Conservation (phyloP, 2,329 filamentous ascomycete genomes). For the Macrophomina tecta region DNA sequence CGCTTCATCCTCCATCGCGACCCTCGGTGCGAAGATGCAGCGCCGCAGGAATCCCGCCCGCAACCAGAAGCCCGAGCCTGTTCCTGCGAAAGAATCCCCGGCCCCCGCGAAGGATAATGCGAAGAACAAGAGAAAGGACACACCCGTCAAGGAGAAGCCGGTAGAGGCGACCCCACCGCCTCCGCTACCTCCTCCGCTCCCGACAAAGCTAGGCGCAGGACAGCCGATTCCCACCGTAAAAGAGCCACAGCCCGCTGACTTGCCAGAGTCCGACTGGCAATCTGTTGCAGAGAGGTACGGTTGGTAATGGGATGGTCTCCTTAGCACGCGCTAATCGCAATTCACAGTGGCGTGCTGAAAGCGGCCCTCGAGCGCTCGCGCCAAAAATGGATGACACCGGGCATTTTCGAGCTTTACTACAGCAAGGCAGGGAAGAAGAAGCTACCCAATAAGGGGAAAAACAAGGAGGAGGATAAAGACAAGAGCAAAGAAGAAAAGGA, state of each 20-base stretch:
- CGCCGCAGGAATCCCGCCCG: slow-evolving; percentile 26
- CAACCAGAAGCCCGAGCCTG: slow-evolving; percentile 26
- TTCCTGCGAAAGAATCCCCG: slow-evolving; percentile 12
- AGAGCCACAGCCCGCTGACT: slow-evolving; percentile 67
- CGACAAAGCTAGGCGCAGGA: slow-evolving; percentile 67
- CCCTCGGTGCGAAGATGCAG: slow-evolving; percentile 18
- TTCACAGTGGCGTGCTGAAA: slow-evolving; percentile 70
- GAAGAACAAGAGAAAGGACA: slow-evolving; percentile 27
- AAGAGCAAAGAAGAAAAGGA: slow-evolving; percentile 61
- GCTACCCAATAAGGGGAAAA: slow-evolving; percentile 61
- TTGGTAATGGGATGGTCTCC: neutral
- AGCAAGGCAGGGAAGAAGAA: slow-evolving; percentile 45
- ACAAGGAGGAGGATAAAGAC: slow-evolving; percentile 26
- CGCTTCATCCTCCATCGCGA: neutral
- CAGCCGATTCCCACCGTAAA: slow-evolving; percentile 75
- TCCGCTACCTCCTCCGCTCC: slow-evolving; percentile 53
- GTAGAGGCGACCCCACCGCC: slow-evolving; percentile 6
- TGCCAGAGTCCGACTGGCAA: slow-evolving; percentile 72
- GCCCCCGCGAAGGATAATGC: neutral
- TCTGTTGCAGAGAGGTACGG: slow-evolving; percentile 72
- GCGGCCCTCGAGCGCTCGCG: slow-evolving; percentile 77
- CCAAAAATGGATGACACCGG: slow-evolving; percentile 50
- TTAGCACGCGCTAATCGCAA: slow-evolving; percentile 29
- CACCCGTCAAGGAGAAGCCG: slow-evolving; percentile 22
- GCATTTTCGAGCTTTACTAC: slow-evolving; percentile 47